These are phyloP conservation scores for Boletellus deceptivus DNA, from an alignment of 1,284 basidiomycete genomes.

Conservation along the genomic window DNA sequence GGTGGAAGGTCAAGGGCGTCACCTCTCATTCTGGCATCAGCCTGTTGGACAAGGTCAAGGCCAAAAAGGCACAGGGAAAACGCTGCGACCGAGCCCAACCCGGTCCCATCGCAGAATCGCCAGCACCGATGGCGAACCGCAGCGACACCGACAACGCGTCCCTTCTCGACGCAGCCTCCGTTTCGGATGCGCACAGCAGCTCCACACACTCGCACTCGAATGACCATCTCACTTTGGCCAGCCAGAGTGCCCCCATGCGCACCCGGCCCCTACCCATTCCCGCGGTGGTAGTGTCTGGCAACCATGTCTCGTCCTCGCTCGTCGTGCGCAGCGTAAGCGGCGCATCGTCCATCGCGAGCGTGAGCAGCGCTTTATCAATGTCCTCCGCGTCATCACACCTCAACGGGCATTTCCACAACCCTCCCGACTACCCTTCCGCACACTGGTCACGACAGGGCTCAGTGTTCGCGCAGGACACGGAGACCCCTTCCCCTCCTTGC, in stretches of 20 bases:
- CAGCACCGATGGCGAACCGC: conserved; percentile 5
- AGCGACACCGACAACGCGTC: conserved; percentile 31
- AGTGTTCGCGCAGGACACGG: neutral
- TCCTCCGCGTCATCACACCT: conserved; percentile 11
- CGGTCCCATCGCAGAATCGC: neutral
- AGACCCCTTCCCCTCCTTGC: neutral
- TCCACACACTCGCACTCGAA: conserved; percentile 25
- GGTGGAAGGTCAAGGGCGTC: conserved; percentile 75
- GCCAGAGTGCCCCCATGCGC: neutral
- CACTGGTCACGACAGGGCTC: conserved; percentile 24
- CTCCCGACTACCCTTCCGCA: conserved; percentile 24
- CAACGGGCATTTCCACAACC: conserved; percentile 6
- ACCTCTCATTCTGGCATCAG: conserved; percentile 41
- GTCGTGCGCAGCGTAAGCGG: conserved; percentile 23
- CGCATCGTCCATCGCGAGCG: conserved; percentile 21
- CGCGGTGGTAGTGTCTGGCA: conserved; percentile 35
- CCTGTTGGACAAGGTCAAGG: conserved; percentile 39
- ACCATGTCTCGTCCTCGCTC: conserved; percentile 12
- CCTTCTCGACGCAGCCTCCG: conserved; percentile 29
- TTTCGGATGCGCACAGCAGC: conserved; percentile 29
- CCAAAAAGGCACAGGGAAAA: conserved; percentile 37
- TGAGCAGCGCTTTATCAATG: conserved; percentile 20
- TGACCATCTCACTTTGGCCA: conserved; percentile 9
- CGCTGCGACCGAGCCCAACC: conserved; percentile 22
- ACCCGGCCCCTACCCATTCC: conserved; percentile 23